These are phyloP conservation scores for Aspergillus novoparasiticus DNA, from an alignment of 2,329 filamentous ascomycete species.

Conservation along the genomic window DNA sequence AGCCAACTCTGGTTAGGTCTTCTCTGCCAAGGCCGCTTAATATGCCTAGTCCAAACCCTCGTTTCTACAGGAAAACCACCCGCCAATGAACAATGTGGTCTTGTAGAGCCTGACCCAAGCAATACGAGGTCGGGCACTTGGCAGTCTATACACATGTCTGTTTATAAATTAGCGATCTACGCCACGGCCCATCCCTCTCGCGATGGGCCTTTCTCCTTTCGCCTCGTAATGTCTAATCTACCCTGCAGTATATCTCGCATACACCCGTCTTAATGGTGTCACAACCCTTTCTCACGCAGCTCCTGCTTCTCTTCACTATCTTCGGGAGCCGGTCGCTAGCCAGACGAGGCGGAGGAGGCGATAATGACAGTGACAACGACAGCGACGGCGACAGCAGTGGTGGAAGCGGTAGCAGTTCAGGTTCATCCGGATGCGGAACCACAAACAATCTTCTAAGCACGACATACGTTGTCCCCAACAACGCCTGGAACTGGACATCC, in stretches of 20 bases:
- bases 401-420: not conserved
- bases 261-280: not conserved
- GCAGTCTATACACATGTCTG: not conserved
- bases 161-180: not conserved
- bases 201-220: not conserved
- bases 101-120: not conserved
- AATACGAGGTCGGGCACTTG: not conserved
- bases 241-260: not conserved
- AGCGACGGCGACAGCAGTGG: not conserved
- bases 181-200: not conserved
- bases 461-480: not conserved
- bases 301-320: not conserved
- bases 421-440: not conserved
- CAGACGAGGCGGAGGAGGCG: not conserved
- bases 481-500: constrained; percentile 2
- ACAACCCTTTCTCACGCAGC: not conserved
- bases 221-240: not conserved
- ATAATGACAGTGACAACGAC: not conserved
- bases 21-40: not conserved
- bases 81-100: not conserved
- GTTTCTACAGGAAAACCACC: not conserved
- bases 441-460: not conserved
- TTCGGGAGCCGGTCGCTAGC: not conserved
- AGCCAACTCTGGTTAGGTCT: not conserved
- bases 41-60: not conserved